phyloP scores from a whole-genome alignment of 176 grass and related monocot genomes.

The Zoysia japonica region DNA sequence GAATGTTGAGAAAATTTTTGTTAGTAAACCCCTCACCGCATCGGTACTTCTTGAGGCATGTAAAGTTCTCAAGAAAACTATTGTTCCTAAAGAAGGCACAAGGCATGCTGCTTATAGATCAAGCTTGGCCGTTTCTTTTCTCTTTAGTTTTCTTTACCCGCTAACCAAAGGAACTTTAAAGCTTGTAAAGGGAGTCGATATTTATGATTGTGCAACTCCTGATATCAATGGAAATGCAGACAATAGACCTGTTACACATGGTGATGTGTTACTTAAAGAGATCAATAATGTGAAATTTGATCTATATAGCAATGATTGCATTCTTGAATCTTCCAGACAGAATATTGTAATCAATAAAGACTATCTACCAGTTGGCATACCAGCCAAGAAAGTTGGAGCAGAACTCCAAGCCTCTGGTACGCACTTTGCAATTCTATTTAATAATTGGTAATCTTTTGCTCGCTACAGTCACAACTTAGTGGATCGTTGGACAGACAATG shows the following conservation, averaged over 20 bases:
- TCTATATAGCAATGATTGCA: slow-evolving; percentile 27
- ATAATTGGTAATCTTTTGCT: slow-evolving; percentile 8
- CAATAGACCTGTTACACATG: slow-evolving; percentile 20
- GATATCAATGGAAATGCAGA: slow-evolving; percentile 38
- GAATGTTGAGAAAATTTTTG: slow-evolving; percentile 70
- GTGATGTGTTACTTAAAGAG: slow-evolving; percentile 37
- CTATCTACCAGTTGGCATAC: slow-evolving; percentile 75
- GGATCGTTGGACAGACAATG: not conserved
- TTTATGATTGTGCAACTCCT: slow-evolving; percentile 24
- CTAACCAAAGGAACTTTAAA: slow-evolving; percentile 39
- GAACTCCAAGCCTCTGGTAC: slow-evolving; percentile 92
- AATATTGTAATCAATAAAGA: slow-evolving; percentile 57
- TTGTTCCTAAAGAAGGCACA: slow-evolving; percentile 70
- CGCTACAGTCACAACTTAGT: not conserved
- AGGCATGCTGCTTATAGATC: slow-evolving; percentile 71
- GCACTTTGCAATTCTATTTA: slow-evolving; percentile 18
- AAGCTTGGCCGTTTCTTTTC: slow-evolving; percentile 84
- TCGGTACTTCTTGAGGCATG: slow-evolving; percentile 70
- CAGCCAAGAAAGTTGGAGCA: slow-evolving; percentile 82
- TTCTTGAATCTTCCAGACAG: slow-evolving; percentile 69
- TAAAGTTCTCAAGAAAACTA: slow-evolving; percentile 58
- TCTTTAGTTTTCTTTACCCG: slow-evolving; percentile 78
- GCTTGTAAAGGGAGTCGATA: slow-evolving; percentile 33
- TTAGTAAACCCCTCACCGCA: slow-evolving; percentile 66
- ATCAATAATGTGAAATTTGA: slow-evolving; percentile 30